Percentiles rank a stretch among this genome's conserved stretches.
Conservation (phyloP, 345 rosid species). For the Arabis hirsuta region DNA sequence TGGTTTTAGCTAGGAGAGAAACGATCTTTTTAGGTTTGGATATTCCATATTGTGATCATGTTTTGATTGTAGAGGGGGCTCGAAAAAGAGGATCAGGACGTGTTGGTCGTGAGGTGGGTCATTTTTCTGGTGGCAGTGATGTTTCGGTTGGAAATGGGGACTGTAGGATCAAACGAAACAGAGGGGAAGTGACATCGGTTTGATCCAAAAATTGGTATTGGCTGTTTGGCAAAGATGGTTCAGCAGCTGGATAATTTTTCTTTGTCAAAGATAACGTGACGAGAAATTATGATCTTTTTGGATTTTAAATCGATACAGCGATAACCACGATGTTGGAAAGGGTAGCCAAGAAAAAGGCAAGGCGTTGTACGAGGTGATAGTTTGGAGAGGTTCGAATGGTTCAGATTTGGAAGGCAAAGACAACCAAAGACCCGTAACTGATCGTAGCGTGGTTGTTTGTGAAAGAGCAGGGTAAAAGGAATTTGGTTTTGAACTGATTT, state of each 20-base stretch:
- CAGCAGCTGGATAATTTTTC: background rate
- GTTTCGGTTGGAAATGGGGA: too few species aligned
- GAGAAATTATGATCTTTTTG: background rate
- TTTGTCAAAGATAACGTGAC: background rate
- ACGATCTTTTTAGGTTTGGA: background rate
- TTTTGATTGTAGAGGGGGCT: background rate
- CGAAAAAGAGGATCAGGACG: background rate
- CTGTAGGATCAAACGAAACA: too few species aligned
- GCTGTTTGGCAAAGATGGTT: too few species aligned
- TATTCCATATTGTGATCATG: rapidly evolving
- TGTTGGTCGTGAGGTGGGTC: too few species aligned
- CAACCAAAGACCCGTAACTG: too few species aligned
- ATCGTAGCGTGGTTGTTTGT: too few species aligned
- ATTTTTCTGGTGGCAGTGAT: too few species aligned
- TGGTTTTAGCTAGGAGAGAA: background rate
- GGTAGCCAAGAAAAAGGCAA: background rate
- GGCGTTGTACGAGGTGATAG: background rate
- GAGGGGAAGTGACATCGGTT: too few species aligned
- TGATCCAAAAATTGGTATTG: too few species aligned
- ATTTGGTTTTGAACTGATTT: background rate
- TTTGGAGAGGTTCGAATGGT: background rate
- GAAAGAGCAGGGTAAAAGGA: too few species aligned
- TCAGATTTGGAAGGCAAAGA: background rate
- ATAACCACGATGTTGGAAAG: background rate
- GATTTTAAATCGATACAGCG: background rate